Conservation (phyloP, 257 asterid genomes). For the Lycium ferocissimum region DNA sequence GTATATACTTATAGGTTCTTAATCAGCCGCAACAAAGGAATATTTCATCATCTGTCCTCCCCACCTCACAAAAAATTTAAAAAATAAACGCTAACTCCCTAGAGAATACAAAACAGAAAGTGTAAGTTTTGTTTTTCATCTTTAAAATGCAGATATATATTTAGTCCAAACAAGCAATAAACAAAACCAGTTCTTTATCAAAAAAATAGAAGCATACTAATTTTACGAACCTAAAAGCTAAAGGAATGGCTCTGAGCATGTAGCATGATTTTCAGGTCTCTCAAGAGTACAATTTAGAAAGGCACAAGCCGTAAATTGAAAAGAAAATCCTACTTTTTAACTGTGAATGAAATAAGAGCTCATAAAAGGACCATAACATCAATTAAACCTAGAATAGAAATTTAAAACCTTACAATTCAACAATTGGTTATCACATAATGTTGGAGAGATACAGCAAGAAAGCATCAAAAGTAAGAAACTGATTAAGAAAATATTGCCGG, state of each 20-base stretch:
- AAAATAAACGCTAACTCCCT: neutral
- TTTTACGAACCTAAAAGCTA: neutral
- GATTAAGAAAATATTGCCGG: slow-evolving; percentile 31
- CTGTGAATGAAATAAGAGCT: slow-evolving; percentile 2
- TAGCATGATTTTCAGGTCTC: slow-evolving; percentile 26
- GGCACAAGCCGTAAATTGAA: neutral
- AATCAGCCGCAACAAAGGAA: neutral
- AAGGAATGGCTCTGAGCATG: neutral
- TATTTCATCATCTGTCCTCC: slow-evolving; percentile 1
- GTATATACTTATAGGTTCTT: slow-evolving; percentile 1
- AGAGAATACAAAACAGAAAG: neutral
- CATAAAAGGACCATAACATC: slow-evolving; percentile 28
- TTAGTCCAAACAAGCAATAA: slow-evolving; percentile 23
- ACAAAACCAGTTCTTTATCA: neutral
- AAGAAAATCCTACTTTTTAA: neutral
- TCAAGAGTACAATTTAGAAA: neutral
- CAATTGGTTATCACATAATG: neutral
- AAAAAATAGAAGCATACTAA: neutral
- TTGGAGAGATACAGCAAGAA: slow-evolving; percentile 10
- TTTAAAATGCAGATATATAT: neutral
- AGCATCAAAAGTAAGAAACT: slow-evolving; percentile 19
- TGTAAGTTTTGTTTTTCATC: slow-evolving; percentile 18
- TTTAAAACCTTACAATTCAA: slow-evolving; percentile 1
- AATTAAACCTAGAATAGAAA: slow-evolving; percentile 4
- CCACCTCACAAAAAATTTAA: neutral